phyloP scores from a whole-genome alignment of 441 rosid genomes.

The Gossypium gossypioides region DNA sequence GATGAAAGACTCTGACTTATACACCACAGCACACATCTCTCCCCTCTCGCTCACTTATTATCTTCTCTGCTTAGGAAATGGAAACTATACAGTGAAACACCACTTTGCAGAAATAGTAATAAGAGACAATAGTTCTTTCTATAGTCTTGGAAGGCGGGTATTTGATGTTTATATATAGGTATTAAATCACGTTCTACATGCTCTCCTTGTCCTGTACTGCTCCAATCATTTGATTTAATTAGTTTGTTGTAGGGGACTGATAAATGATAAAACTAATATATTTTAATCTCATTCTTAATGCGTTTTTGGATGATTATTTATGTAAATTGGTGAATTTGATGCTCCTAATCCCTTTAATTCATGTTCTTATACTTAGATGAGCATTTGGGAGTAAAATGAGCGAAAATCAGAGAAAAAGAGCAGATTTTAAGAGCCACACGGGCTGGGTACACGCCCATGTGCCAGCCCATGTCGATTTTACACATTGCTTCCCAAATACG shows the following conservation, averaged over 20 bases:
- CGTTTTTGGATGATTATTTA: too few species aligned
- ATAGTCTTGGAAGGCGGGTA: constrained; percentile 11
- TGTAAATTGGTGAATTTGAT: too few species aligned
- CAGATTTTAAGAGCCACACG: too few species aligned
- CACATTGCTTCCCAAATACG: too few species aligned
- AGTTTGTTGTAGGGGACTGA: constrained; percentile 13
- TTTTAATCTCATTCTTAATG: too few species aligned
- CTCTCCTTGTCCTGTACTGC: background rate
- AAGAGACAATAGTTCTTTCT: constrained; percentile 10
- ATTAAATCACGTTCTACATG: background rate
- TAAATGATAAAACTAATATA: too few species aligned
- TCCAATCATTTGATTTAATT: background rate
- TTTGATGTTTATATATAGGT: constrained; percentile 15
- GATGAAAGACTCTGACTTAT: constrained; percentile 17
- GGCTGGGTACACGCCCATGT: too few species aligned
- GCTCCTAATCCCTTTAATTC: too few species aligned
- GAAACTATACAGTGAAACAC: constrained; percentile 12
- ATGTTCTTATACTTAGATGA: too few species aligned
- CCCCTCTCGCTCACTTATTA: constrained; percentile 16
- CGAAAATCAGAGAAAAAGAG: too few species aligned
- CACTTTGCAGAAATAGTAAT: constrained; percentile 17
- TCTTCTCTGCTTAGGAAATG: constrained; percentile 12
- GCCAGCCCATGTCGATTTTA: too few species aligned
- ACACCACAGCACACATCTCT: constrained; percentile 7
- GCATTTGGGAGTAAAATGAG: too few species aligned